Evolutionary conservation across 306 rosid genomes (phyloP), one percentile per base, ranked within the genome.

Genomic region (Fragaria iinumae): DNA sequence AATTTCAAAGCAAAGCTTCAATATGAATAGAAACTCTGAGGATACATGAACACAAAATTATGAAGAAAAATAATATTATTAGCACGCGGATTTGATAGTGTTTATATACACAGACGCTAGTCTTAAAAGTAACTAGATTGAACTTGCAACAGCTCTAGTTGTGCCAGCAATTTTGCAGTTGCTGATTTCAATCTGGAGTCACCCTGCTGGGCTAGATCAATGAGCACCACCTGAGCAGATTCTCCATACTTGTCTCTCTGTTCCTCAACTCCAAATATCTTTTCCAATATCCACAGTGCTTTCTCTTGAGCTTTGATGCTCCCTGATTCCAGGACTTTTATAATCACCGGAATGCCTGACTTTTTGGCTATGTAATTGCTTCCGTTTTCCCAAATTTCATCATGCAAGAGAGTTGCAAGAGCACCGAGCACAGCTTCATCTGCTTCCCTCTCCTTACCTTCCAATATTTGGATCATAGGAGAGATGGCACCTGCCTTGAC

Each of bases 211-310:
- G 97, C 93, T 45, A 93, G 79, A 86, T 91, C 97, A 82, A 93
- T 88, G 44, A 93, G 98, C 75, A 91, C 87, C 68, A 74, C 90
- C 78, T 89, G 97, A 76, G 97, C 90, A 69, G 88, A 82, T 80
- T 81, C 88, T 47, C 94, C 91, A 80, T 89, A 90, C 29, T 81
- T 66, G 6, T 78, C 82, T 84, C 90, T 88, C 53, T 75, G 81
- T 70, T 91, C 97, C 25, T 89, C 87, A 75, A 81, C 79, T 77
- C 76, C 84, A 74, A 93, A 93, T 80, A 93, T 85, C 82, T 91
- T 89, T 86, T 91, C 97, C 80, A 93, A 77, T 62, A 93, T 89
- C 97, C 97, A 87, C 16, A 93, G 68, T 45, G 93, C 96, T 78
- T 85, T 93, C 84, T 91, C 93, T 86, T 89, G 91, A 68, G 90